Conservation (phyloP, 495 filamentous ascomycete species). For the Lepraria neglecta region DNA sequence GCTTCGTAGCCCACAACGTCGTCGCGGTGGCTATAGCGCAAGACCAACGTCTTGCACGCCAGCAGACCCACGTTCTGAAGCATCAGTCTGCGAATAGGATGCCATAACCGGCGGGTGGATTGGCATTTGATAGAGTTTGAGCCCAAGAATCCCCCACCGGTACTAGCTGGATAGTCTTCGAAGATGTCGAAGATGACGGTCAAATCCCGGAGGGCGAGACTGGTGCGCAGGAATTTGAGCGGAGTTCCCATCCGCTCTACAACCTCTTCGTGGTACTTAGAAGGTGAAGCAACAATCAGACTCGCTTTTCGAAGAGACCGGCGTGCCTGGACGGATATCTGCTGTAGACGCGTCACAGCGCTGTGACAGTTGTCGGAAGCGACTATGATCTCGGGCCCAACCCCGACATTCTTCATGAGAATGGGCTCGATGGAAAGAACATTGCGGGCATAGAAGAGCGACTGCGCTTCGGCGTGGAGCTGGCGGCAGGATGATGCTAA, state of each 20-base stretch:
- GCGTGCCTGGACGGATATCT: too few relatives aligned
- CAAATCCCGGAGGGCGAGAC: neutral
- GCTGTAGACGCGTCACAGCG: too few relatives aligned
- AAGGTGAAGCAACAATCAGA: too few relatives aligned
- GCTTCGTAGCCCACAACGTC: neutral
- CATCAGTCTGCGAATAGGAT: neutral
- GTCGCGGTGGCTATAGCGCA: neutral
- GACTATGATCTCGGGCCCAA: too few relatives aligned
- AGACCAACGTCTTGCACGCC: neutral
- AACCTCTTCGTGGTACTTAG: too few relatives aligned
- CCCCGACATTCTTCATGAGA: too few relatives aligned
- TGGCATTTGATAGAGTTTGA: too few relatives aligned
- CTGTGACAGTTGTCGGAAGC: too few relatives aligned
- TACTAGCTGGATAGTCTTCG: neutral
- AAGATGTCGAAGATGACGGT: neutral
- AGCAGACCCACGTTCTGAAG: neutral
- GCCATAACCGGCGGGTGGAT: neutral
- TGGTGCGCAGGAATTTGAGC: neutral
- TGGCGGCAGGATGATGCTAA: conserved; percentile 5
- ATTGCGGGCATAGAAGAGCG: neutral
- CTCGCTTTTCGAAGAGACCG: neutral
- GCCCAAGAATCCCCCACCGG: too few relatives aligned
- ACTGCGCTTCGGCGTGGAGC: conserved; percentile 1
- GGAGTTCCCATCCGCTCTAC: too few relatives aligned
- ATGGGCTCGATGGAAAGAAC: neutral